Evolutionary conservation across 495 filamentous ascomycete genomes (phyloP), one percentile per base, ranked within the genome.

Genomic region (Xylaria longipes): DNA sequence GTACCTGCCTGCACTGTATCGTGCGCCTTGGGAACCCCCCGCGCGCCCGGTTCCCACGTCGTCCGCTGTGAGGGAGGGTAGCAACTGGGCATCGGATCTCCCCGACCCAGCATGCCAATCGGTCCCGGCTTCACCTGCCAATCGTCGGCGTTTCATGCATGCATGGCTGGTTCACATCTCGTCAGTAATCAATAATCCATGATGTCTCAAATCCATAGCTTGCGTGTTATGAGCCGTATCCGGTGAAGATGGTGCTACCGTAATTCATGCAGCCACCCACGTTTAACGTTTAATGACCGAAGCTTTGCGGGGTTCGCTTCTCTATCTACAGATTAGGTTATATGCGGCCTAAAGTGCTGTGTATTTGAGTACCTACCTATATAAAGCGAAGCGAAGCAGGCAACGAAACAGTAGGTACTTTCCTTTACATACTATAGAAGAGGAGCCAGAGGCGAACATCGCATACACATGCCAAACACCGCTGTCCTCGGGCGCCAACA

Each of bases 71-170:
- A 2, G 41, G 66, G 56, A 61, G 66, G 66, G 66, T 69, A 35
- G 66, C 39, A 69, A 69, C 35, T 68, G 65, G 65, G 58, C 45
- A 41, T 46, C 64, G 31, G 64, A 67, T 67, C 29, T 17, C 48
- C 45, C 45, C 45, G 45, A 25, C 20, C 20, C 39, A 41, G 25
- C 25, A 9, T n/a, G 41, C 15, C 37, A 20, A 46, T 22, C 45
- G 63, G 20, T 11, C 31, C 63, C 45, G 63, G 63, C 27, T 25
- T 37, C 14, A 14, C 5, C 43, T 25, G 25, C 43, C 45, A 22
- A 35, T 37, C 43, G 43, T 9, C 27, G 27, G 12, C 4, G 6
- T 50, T 65, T n/a, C 63, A 52, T 65, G 43, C 63, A 65, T 45
- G 62, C 43, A 48, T n/a, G 17, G 43, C 27, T 48, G 33, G 43